Conservation (phyloP, 2,329 filamentous ascomycete species). For the Polychaeton citri region DNA sequence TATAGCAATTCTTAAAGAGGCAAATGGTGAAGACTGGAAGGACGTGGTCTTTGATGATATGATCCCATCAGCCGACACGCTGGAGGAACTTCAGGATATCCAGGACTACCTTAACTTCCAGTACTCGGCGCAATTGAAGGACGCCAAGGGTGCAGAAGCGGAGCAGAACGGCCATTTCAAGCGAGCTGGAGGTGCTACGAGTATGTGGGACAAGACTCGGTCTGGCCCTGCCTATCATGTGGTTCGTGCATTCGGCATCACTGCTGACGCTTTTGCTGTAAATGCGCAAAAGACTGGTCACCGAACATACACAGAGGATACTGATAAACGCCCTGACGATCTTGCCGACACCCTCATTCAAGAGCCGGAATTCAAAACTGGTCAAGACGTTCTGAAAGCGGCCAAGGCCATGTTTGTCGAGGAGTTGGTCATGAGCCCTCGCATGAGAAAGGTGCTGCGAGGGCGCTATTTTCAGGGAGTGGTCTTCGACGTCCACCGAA, state of each 20-base stretch:
- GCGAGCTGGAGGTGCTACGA: slow-evolving; percentile 69
- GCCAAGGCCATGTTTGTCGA: slow-evolving; percentile 84
- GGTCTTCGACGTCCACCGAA: slow-evolving; percentile 74
- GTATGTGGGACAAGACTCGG: slow-evolving; percentile 71
- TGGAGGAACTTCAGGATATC: slow-evolving; percentile 92
- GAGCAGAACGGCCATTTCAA: slow-evolving; percentile 56
- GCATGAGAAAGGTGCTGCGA: slow-evolving; percentile 77
- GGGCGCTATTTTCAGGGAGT: slow-evolving; percentile 72
- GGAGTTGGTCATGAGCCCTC: slow-evolving; percentile 75
- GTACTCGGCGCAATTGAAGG: slow-evolving; percentile 72
- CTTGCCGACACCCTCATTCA: slow-evolving; percentile 67
- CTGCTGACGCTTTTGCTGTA: slow-evolving; percentile 73
- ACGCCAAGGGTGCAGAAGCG: slow-evolving; percentile 51
- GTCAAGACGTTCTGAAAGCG: slow-evolving; percentile 60
- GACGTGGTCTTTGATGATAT: slow-evolving; percentile 73
- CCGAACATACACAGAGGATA: slow-evolving; percentile 75
- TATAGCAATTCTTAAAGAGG: slow-evolving; percentile 58
- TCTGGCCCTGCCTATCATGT: slow-evolving; percentile 67
- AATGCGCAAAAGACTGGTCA: slow-evolving; percentile 70
- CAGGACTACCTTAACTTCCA: slow-evolving; percentile 96
- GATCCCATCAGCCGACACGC: slow-evolving; percentile 63
- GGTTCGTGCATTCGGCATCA: slow-evolving; percentile 81
- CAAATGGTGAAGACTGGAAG: slow-evolving; percentile 40
- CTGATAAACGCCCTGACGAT: slow-evolving; percentile 65
- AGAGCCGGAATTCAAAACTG: slow-evolving; percentile 60